Evolutionary conservation across 768 basidiomycete species (phyloP).

Genomic region (Jaapia argillacea): DNA sequence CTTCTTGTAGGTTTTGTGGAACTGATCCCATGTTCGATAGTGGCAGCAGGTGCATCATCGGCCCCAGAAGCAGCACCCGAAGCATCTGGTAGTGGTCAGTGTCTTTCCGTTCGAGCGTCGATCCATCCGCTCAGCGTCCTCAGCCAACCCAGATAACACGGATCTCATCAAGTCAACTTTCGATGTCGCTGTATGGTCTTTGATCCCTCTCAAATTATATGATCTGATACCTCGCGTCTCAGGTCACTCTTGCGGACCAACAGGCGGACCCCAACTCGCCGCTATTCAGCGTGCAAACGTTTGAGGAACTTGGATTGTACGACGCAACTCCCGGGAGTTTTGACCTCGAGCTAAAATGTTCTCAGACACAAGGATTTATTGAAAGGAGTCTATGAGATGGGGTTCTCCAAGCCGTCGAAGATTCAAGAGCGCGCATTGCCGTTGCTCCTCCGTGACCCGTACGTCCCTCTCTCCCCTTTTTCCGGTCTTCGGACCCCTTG

Average conservation of each 20-base stretch:
- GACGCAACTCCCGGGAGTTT: slow-evolving; percentile 33
- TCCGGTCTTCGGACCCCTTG: slow-evolving; percentile 1
- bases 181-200: slow-evolving; percentile 59
- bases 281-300: slow-evolving; percentile 84
- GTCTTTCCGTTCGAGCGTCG: slow-evolving; percentile 3
- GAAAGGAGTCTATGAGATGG: slow-evolving; percentile 91
- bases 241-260: slow-evolving; percentile 96
- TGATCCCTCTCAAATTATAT: neutral
- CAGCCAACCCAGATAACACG: slow-evolving; percentile 19
- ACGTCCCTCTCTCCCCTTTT: slow-evolving; percentile 17
- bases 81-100: neutral
- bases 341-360: slow-evolving; percentile 57
- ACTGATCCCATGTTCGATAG: too few species aligned
- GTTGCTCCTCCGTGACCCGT: slow-evolving; percentile 86
- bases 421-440: slow-evolving; percentile 97
- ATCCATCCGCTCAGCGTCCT: neutral
- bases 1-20: too few species aligned
- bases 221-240: neutral
- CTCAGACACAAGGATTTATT: slow-evolving; percentile 74
- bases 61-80: neutral
- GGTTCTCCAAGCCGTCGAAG: slow-evolving; percentile 96
- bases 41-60: too few species aligned
- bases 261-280: slow-evolving; percentile 96
- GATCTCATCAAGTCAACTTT: slow-evolving; percentile 76
- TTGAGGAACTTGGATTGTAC: slow-evolving; percentile 92